Conservation (phyloP, 495 filamentous ascomycete species). For the Aspergillus sclerotiicarbonarius region DNA sequence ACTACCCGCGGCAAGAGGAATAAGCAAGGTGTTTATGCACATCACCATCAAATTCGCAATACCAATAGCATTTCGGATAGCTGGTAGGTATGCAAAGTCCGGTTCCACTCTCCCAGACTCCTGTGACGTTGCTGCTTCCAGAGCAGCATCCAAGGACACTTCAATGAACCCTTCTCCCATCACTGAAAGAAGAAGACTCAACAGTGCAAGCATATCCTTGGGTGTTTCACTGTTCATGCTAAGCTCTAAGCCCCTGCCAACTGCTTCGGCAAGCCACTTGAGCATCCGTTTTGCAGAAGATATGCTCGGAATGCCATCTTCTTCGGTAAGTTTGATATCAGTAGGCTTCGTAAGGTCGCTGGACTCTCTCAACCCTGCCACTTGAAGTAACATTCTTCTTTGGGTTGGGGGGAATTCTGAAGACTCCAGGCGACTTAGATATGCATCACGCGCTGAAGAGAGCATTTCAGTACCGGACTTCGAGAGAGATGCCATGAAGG, state of each 20-base stretch:
- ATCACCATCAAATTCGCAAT: constrained; percentile 91
- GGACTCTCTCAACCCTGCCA: constrained; percentile 66
- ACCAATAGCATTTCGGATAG: constrained; percentile 75
- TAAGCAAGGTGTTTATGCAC: constrained; percentile 85
- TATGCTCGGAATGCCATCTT: constrained; percentile 80
- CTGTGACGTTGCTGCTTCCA: constrained; percentile 71
- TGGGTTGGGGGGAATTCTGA: constrained; percentile 81
- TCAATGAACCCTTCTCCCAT: constrained; percentile 96
- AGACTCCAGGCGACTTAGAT: constrained; percentile 79
- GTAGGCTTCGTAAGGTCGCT: constrained; percentile 49
- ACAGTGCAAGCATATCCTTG: constrained; percentile 85
- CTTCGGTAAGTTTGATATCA: constrained; percentile 85
- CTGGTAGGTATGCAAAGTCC: constrained; percentile 78
- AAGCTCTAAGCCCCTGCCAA: constrained; percentile 88
- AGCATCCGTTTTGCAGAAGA: constrained; percentile 93
- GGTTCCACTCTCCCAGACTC: constrained; percentile 79
- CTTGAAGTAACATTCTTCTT: constrained; percentile 78
- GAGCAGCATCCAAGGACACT: constrained; percentile 83
- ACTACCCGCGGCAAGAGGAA: constrained; percentile 82
- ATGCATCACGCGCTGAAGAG: constrained; percentile 72
- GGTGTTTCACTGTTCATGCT: constrained; percentile 83
- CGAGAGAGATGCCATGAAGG: constrained; percentile 86
- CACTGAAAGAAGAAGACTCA: constrained; percentile 78
- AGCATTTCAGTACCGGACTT: constrained; percentile 81
- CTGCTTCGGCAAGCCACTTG: constrained; percentile 94